These are phyloP conservation scores for Barnettozyma wickerhamii DNA, from an alignment of 805 yeast genomes.

Conservation along the genomic window DNA sequence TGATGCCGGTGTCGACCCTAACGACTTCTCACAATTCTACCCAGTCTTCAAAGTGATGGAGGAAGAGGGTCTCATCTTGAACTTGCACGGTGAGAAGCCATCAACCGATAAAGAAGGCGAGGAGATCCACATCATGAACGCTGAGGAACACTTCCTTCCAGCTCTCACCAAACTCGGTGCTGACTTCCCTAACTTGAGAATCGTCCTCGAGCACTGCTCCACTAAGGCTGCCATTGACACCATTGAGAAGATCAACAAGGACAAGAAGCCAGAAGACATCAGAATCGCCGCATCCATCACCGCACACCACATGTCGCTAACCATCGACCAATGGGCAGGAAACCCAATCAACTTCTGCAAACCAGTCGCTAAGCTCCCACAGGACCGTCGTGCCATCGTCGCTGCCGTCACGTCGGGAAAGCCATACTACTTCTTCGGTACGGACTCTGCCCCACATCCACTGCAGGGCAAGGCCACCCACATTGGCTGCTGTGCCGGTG, in stretches of 20 bases:
- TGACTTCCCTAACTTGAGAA: conserved; percentile 82
- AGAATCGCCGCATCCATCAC: conserved; percentile 90
- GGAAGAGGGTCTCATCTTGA: conserved; percentile 68
- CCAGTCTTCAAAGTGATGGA: conserved; percentile 90
- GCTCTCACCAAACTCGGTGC: conserved; percentile 72
- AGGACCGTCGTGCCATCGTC: conserved; percentile 74
- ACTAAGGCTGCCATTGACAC: conserved; percentile 83
- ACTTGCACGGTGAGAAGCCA: conserved; percentile 96
- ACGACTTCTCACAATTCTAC: conserved; percentile 83
- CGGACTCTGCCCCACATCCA: conserved; percentile 98
- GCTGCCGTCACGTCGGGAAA: conserved; percentile 89
- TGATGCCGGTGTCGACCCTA: conserved; percentile 85
- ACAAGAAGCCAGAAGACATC: conserved; percentile 32
- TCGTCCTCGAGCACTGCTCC: conserved; percentile 93
- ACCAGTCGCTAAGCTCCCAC: conserved; percentile 94
- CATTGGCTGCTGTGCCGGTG: conserved; percentile 95
- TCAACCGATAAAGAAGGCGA: conserved; percentile 47
- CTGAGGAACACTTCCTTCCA: conserved; percentile 90
- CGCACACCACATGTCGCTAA: conserved; percentile 87
- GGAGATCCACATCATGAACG: conserved; percentile 86
- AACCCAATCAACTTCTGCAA: conserved; percentile 93
- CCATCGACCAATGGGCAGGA: conserved; percentile 96
- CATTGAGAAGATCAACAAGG: conserved; percentile 58
- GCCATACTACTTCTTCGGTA: conserved; percentile 92
- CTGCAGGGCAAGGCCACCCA: conserved; percentile 69